Evolutionary conservation across 108 stramenopile genomes (phyloP).

Genomic region (Nitzschia sp.): DNA sequence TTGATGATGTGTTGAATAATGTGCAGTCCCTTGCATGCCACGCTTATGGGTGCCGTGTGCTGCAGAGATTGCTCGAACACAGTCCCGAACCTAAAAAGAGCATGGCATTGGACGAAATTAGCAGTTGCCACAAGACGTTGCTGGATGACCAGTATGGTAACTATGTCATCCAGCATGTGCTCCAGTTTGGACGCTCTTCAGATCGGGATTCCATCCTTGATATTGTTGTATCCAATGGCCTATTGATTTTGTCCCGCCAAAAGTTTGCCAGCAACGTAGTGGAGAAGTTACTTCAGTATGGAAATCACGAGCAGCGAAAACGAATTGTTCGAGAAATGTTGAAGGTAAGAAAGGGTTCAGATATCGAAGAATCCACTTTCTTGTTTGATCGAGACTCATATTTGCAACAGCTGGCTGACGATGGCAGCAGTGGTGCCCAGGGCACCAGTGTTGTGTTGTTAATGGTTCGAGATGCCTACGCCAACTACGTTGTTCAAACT

Average conservation of each 20-base stretch:
- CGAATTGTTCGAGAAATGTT: slow-evolving; percentile 80
- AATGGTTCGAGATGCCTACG: slow-evolving; percentile 95
- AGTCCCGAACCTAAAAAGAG: slow-evolving; percentile 79
- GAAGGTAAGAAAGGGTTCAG: slow-evolving; percentile 10
- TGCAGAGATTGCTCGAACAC: slow-evolving; percentile 95
- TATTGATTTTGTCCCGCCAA: slow-evolving; percentile 90
- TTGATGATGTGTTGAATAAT: slow-evolving; percentile 83
- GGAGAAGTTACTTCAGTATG: slow-evolving; percentile 94
- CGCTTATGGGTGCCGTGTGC: slow-evolving; percentile 94
- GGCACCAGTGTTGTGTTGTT: slow-evolving; percentile 81
- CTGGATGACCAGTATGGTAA: slow-evolving; percentile 90
- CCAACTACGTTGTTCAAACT: slow-evolving; percentile 93
- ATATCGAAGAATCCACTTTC: too few species aligned
- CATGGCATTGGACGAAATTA: slow-evolving; percentile 63
- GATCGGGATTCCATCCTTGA: slow-evolving; percentile 79
- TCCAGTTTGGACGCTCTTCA: slow-evolving; percentile 79
- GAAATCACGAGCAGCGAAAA: slow-evolving; percentile 76
- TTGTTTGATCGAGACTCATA: not conserved
- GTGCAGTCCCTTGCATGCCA: slow-evolving; percentile 88
- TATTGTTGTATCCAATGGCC: slow-evolving; percentile 74
- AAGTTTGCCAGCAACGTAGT: slow-evolving; percentile 98
- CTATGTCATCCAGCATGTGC: slow-evolving; percentile 90
- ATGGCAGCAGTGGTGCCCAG: slow-evolving; percentile 41
- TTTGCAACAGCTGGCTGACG: slow-evolving; percentile 48
- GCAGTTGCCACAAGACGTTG: slow-evolving; percentile 54